These are phyloP conservation scores for Aeschynomene evenia DNA, from an alignment of 306 rosid species.

Conservation along the genomic window DNA sequence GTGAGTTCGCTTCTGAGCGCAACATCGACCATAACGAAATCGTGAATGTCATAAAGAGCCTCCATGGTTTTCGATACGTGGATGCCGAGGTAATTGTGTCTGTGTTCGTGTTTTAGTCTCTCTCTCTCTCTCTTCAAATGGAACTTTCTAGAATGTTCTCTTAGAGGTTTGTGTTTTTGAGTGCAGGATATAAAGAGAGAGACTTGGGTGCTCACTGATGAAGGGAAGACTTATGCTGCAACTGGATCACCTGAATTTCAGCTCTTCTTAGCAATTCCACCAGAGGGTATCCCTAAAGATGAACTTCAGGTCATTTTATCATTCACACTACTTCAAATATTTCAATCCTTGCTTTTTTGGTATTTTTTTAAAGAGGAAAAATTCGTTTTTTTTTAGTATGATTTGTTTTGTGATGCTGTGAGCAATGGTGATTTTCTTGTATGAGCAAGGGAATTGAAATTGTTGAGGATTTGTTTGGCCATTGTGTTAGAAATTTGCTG, in stretches of 20 bases:
- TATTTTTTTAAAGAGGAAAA: too few species aligned
- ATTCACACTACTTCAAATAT: too few species aligned
- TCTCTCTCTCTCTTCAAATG: neutral
- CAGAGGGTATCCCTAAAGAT: slow-evolving; percentile 74
- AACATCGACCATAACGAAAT: slow-evolving; percentile 64
- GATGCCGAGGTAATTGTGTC: slow-evolving; percentile 51
- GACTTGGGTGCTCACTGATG: slow-evolving; percentile 70
- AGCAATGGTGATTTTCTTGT: neutral
- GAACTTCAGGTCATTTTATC: slow-evolving; percentile 73
- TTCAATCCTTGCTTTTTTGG: too few species aligned
- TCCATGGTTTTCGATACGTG: slow-evolving; percentile 73
- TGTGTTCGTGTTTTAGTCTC: neutral
- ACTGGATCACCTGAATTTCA: slow-evolving; percentile 81
- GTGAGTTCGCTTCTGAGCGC: slow-evolving; percentile 56
- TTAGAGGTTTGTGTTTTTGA: neutral
- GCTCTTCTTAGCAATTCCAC: slow-evolving; percentile 68
- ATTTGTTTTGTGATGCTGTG: neutral
- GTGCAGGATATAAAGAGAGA: slow-evolving; percentile 77
- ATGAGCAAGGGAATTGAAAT: neutral
- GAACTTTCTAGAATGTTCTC: neutral
- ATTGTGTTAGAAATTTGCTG: neutral
- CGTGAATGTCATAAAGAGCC: slow-evolving; percentile 78
- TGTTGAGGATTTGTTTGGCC: neutral
- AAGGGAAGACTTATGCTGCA: slow-evolving; percentile 65
- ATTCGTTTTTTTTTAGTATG: too few species aligned